Evolutionary conservation across 1,139 yeast species (phyloP).

Genomic region (Blastobotrys proliferans): DNA sequence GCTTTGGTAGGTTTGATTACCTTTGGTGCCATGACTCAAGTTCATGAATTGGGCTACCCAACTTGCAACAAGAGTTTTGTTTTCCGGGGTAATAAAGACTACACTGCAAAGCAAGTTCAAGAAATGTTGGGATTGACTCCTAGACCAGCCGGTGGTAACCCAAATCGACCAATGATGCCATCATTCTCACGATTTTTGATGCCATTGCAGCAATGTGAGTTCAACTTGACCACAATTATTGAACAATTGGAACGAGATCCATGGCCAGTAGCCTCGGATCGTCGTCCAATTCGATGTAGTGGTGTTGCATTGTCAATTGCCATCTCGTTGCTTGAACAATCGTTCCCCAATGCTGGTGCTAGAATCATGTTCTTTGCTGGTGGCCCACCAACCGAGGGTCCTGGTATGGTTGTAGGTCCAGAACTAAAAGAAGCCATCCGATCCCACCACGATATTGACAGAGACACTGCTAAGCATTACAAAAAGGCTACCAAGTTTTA

Average conservation of each 20-base stretch:
- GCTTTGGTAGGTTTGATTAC: slow-evolving; percentile 90
- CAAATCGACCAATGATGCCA: slow-evolving; percentile 25
- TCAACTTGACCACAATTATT: slow-evolving; percentile 74
- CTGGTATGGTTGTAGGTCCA: slow-evolving; percentile 90
- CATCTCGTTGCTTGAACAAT: slow-evolving; percentile 71
- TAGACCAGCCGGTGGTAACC: slow-evolving; percentile 33
- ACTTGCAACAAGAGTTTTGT: slow-evolving; percentile 77
- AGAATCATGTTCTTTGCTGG: slow-evolving; percentile 87
- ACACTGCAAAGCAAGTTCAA: slow-evolving; percentile 66
- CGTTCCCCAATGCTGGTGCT: slow-evolving; percentile 88
- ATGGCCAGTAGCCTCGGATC: slow-evolving; percentile 87
- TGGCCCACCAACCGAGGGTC: slow-evolving; percentile 93
- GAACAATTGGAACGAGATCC: slow-evolving; percentile 81
- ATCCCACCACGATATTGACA: slow-evolving; percentile 92
- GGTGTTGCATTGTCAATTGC: slow-evolving; percentile 93
- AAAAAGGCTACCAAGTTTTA: slow-evolving; percentile 87
- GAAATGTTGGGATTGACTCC: slow-evolving; percentile 64
- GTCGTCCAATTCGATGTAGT: slow-evolving; percentile 86
- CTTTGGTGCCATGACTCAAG: slow-evolving; percentile 91
- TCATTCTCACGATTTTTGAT: slow-evolving; percentile 73
- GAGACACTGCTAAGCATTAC: slow-evolving; percentile 86
- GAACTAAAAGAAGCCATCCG: slow-evolving; percentile 94
- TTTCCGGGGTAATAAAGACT: slow-evolving; percentile 90
- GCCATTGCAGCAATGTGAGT: slow-evolving; percentile 84
- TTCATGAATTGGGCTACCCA: slow-evolving; percentile 83